Evolutionary conservation across 2,329 filamentous ascomycete genomes (phyloP).

Genomic region (Xylaria sp.): DNA sequence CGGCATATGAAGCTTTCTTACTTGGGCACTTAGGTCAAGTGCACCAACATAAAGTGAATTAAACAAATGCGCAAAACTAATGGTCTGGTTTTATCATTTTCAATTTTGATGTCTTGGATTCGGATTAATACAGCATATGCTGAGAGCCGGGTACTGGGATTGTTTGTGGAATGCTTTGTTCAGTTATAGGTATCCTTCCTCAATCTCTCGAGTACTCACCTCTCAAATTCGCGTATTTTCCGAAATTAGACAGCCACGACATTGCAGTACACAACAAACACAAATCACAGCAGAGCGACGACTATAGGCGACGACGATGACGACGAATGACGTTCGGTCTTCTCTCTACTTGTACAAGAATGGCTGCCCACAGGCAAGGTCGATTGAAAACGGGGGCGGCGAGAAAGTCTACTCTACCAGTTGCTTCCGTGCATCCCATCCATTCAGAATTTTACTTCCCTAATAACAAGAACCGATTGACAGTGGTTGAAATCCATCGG

Average conservation of each 20-base stretch:
- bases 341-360: constrained; percentile 29
- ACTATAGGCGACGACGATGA: not conserved
- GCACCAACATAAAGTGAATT: not conserved
- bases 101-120: not conserved
- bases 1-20: not conserved
- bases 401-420: not conserved
- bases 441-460: not conserved
- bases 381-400: not conserved
- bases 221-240: not conserved
- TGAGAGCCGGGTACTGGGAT: not conserved
- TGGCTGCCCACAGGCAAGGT: not conserved
- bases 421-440: not conserved
- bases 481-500: constrained; percentile 7
- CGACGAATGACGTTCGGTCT: not conserved
- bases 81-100: not conserved
- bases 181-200: not conserved
- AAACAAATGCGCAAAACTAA: not conserved
- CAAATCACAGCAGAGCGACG: not conserved
- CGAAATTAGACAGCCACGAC: not conserved
- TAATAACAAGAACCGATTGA: not conserved
- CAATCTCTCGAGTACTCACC: not conserved
- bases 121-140: not conserved
- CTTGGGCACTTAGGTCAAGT: not conserved
- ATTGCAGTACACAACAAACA: not conserved
- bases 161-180: not conserved